Conservation (phyloP, 2,329 filamentous ascomycete genomes). For the Chrysosporium queenslandicum region DNA sequence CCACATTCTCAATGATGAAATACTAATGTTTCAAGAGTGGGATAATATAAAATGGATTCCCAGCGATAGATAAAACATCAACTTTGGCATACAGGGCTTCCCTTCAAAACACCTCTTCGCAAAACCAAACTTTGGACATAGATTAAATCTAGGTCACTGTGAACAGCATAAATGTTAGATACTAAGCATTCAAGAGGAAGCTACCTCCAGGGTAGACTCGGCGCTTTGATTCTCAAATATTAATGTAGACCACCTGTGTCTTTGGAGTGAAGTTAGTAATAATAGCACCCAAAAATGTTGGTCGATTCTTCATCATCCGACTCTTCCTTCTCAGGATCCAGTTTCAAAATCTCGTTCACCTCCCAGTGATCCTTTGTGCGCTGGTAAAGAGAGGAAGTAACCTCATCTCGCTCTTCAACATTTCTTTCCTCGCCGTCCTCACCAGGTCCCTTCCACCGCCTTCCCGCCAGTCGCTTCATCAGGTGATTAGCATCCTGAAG, state of each 20-base stretch:
- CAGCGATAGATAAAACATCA: slow-evolving; percentile 2
- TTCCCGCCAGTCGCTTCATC: slow-evolving; percentile 40
- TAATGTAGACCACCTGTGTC: too few species aligned
- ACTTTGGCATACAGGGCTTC: background rate
- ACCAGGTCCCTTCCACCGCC: background rate
- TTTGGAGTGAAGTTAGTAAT: too few species aligned
- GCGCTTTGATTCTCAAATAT: background rate
- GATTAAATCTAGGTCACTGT: background rate
- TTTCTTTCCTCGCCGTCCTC: slow-evolving; percentile 8
- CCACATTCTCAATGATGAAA: background rate
- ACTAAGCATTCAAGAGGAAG: background rate
- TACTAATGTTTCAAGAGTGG: background rate
- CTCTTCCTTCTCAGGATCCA: background rate
- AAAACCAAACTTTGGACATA: background rate
- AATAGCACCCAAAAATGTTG: too few species aligned
- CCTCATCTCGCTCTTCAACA: background rate
- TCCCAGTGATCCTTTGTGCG: background rate
- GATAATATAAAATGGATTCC: slow-evolving; percentile 3
- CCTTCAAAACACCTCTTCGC: background rate
- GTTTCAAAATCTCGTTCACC: background rate
- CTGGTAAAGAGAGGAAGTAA: too few species aligned
- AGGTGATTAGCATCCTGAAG: slow-evolving; percentile 54
- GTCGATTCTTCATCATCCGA: too few species aligned
- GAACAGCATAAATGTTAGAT: background rate
- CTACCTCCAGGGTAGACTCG: background rate